Conservation (phyloP, 345 rosid genomes). For the Gossypium anomalum region DNA sequence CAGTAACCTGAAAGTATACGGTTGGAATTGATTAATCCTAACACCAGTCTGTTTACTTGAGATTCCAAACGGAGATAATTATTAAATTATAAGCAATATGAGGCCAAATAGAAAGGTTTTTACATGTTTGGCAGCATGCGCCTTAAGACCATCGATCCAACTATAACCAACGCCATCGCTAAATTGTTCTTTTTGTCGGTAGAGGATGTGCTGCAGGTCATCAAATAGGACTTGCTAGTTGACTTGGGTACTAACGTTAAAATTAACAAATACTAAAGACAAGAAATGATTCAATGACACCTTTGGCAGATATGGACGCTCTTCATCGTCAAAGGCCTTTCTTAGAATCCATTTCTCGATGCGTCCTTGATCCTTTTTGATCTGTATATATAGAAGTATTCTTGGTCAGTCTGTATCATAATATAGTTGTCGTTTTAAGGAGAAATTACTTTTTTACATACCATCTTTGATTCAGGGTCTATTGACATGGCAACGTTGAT, state of each 20-base stretch:
- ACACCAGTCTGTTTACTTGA: neutral
- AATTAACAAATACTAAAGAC: too few relatives aligned
- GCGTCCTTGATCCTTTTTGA: constrained; percentile 53
- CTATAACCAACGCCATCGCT: neutral
- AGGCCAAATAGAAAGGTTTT: neutral
- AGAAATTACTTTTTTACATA: constrained; percentile 17
- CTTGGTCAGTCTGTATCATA: neutral
- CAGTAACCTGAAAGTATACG: neutral
- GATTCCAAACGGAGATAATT: neutral
- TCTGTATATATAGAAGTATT: constrained; percentile 28
- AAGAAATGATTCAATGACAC: neutral
- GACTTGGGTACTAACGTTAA: neutral
- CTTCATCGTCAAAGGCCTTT: neutral
- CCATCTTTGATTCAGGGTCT: constrained; percentile 87
- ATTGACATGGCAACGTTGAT: constrained; percentile 70
- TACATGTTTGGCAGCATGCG: neutral
- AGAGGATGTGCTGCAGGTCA: neutral
- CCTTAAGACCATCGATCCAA: neutral
- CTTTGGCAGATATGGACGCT: neutral
- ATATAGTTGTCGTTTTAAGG: too few relatives aligned
- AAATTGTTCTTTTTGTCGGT: neutral
- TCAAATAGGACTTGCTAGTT: neutral
- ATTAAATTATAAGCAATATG: neutral
- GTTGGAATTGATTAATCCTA: neutral
- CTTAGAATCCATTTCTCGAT: constrained; percentile 15